Conservation (phyloP, 192 early-diverging fungal species). For the Podochytrium sp. region DNA sequence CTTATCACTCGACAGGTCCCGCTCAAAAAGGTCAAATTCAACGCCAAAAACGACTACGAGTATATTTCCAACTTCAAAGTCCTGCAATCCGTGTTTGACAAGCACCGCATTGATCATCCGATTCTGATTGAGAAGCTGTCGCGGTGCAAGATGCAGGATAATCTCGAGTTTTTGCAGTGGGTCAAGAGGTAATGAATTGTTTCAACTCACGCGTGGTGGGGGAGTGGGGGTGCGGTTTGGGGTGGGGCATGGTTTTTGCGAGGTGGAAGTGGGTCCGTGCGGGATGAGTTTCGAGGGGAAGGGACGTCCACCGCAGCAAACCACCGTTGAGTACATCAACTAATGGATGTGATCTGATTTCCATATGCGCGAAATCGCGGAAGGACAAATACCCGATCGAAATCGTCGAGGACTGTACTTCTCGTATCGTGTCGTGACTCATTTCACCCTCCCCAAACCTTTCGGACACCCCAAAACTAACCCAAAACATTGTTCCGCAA, state of each 20-base stretch:
- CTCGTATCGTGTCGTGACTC: too few species aligned
- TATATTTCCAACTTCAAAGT: constrained; percentile 96
- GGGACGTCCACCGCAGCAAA: too few species aligned
- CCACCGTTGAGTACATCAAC: too few species aligned
- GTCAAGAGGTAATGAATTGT: constrained; percentile 64
- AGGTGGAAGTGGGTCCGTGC: too few species aligned
- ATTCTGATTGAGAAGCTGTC: constrained; percentile 88
- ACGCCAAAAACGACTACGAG: constrained; percentile 95
- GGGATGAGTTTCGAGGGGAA: too few species aligned
- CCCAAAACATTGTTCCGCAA: neutral
- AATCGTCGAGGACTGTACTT: too few species aligned
- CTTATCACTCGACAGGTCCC: constrained; percentile 60
- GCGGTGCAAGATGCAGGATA: constrained; percentile 98
- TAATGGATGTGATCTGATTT: too few species aligned
- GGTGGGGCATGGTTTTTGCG: neutral
- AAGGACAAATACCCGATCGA: too few species aligned
- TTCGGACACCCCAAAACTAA: neutral
- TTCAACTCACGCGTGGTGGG: too few species aligned
- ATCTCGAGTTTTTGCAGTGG: constrained; percentile 98
- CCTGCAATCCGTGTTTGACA: constrained; percentile 85
- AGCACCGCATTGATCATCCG: constrained; percentile 89
- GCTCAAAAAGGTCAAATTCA: constrained; percentile 92
- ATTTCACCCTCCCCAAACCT: too few species aligned
- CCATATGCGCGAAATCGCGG: too few species aligned
- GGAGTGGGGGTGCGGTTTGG: neutral